These are phyloP conservation scores for Pleurotus platypus DNA, from an alignment of 768 basidiomycete genomes.

Conservation along the genomic window DNA sequence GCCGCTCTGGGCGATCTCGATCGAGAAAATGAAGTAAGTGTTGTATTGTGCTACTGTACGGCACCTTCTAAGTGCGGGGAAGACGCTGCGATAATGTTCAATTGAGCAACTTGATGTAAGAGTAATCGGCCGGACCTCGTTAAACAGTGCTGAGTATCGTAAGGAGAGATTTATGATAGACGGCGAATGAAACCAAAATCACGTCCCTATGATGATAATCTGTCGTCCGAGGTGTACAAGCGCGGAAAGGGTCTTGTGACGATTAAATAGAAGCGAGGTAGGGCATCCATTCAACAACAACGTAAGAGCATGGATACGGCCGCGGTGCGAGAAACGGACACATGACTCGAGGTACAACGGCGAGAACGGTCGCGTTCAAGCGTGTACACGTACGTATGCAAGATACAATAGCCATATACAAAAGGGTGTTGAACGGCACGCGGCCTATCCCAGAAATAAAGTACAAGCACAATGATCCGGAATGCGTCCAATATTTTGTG, in stretches of 20 bases:
- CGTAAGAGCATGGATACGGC: neutral
- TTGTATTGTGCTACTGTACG: neutral
- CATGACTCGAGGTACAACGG: conserved; percentile 3
- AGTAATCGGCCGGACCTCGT: neutral
- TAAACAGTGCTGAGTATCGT: neutral
- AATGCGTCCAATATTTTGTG: neutral
- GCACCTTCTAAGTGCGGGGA: neutral
- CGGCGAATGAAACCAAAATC: neutral
- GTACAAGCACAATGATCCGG: neutral
- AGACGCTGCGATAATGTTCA: neutral
- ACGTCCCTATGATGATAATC: neutral
- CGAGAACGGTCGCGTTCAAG: neutral
- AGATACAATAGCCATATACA: neutral
- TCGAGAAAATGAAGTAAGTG: neutral
- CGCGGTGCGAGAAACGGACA: conserved; percentile 1
- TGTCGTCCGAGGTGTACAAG: neutral
- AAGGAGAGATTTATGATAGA: neutral
- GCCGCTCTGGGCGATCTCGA: neutral
- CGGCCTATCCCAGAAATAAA: neutral
- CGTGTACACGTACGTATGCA: neutral
- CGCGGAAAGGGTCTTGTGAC: conserved; percentile 4
- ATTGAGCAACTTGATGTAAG: neutral
- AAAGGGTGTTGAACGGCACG: neutral
- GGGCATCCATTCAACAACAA: neutral
- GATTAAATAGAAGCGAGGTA: neutral